Evolutionary conservation across 352 stramenopile genomes (phyloP), one percentile per base, ranked within the genome.

Genomic region (Phytophthora sansomeana): DNA sequence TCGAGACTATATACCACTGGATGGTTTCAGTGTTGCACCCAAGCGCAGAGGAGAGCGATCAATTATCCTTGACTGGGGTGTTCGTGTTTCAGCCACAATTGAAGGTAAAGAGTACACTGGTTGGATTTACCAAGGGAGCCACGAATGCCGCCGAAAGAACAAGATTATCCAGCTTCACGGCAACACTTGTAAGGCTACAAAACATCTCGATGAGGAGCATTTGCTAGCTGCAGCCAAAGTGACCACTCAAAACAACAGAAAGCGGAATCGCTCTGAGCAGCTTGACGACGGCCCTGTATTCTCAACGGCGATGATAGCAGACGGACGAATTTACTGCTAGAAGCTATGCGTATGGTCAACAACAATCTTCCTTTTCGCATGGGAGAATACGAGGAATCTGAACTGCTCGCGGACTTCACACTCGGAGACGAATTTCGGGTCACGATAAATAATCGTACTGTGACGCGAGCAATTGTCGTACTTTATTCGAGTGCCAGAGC

Each of bases 161-260:
- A 58, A 58, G 14, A n/a, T 58, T 5, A 58, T 57, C 21, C 57
- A 52, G 35, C 44, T 63, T 14, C 56, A 44, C 29, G 57, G 57
- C 9, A 65, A 58, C 19, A 65, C 47, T 9, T 65, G 28, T 9
- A 53, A 53, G 26, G 58, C 38, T 19, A 58, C 48, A 7, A 65
- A 48, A 11, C 41, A 32, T 48, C n/a, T 48, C 5, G 24, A 19
- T 16, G 41, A 46, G 3, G n/a, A 2, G 39, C 39, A 46, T 26
- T 28, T 46, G n/a, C 3, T 46, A 13, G 6, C 39, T 28, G 39
- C 39, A 9, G 16, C 39, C 1, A 46, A 46, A 46, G 39, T 46
- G 39, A 46, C 17, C 8, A 19, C 41, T 30, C 17, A 48, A 10
- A 48, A 14, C 13, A n/a, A 48, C n/a, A 24, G n/a, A 14, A 48